Conservation (phyloP, 805 yeast species). For the Myxozyma monticola region DNA sequence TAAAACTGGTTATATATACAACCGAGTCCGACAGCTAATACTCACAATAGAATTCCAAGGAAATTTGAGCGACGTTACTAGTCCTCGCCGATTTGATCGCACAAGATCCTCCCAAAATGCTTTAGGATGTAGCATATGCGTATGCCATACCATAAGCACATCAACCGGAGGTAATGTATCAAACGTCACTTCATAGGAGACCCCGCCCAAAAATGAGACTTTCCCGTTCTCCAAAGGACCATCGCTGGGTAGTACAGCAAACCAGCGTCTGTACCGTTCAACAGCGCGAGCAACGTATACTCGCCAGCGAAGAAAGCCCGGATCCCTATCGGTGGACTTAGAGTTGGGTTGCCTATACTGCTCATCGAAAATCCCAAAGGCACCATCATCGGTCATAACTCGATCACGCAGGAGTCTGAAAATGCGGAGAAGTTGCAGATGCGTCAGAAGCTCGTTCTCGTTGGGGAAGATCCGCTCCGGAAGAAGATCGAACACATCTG, state of each 20-base stretch:
- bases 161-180: slow-evolving; percentile 31
- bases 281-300: slow-evolving; percentile 16
- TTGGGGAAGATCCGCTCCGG: too few relatives aligned
- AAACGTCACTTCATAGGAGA: neutral
- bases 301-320: slow-evolving; percentile 4
- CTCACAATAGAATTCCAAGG: slow-evolving; percentile 18
- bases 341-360: neutral
- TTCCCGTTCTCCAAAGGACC: too few relatives aligned
- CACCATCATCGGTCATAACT: slow-evolving; percentile 5
- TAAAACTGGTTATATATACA: neutral
- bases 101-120: slow-evolving; percentile 29
- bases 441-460: slow-evolving; percentile 11
- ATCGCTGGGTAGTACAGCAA: slow-evolving; percentile 2
- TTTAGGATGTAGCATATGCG: slow-evolving; percentile 32
- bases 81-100: slow-evolving; percentile 5
- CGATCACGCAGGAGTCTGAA: neutral
- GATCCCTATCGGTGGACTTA: neutral
- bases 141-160: slow-evolving; percentile 35
- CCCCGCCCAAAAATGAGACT: neutral
- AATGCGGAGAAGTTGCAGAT: slow-evolving; percentile 5
- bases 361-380: slow-evolving; percentile 1
- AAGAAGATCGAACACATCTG: too few relatives aligned
- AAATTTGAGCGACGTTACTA: slow-evolving; percentile 1
- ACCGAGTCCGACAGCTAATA: neutral
- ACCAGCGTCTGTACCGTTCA: slow-evolving; percentile 17